A percentile compares a stretch with the other conserved stretches of the same genome.
Conservation (phyloP, 2,329 filamentous ascomycete genomes). For the Cytospora schulzeri region DNA sequence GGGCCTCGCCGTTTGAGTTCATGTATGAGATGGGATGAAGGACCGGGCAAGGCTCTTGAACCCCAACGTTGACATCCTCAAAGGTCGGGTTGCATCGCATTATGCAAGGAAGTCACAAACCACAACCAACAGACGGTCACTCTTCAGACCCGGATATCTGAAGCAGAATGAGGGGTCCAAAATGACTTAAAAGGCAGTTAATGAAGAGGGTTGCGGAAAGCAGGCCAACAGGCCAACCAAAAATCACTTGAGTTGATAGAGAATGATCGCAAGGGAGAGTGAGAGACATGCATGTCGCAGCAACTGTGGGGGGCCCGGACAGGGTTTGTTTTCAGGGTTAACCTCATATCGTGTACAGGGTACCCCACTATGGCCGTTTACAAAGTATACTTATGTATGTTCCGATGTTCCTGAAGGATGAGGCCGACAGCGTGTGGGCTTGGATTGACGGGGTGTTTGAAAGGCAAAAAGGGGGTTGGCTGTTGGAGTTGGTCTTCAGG, state of each 20-base stretch:
- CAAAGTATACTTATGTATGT: too few species aligned
- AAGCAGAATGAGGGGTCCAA: background rate
- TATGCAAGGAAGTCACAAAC: background rate
- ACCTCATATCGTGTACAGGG: background rate
- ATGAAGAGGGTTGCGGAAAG: background rate
- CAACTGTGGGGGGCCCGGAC: background rate
- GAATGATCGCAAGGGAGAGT: background rate
- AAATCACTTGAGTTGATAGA: background rate
- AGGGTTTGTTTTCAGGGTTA: background rate
- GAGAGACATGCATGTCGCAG: background rate
- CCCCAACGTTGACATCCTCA: background rate
- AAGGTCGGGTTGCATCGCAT: background rate
- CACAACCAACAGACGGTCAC: background rate
- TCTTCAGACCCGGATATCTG: background rate
- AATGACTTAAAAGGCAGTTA: background rate
- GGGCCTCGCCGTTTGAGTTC: background rate
- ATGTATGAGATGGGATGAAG: background rate
- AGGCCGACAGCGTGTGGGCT: too few species aligned
- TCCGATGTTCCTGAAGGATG: too few species aligned
- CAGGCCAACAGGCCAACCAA: background rate
- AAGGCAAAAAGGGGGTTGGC: too few species aligned
- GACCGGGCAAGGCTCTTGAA: background rate
- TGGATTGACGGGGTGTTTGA: too few species aligned
- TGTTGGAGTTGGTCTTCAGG: too few species aligned
- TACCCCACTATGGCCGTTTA: background rate